Evolutionary conservation across 208 protist species (phyloP).

Genomic region (Leishmania major): DNA sequence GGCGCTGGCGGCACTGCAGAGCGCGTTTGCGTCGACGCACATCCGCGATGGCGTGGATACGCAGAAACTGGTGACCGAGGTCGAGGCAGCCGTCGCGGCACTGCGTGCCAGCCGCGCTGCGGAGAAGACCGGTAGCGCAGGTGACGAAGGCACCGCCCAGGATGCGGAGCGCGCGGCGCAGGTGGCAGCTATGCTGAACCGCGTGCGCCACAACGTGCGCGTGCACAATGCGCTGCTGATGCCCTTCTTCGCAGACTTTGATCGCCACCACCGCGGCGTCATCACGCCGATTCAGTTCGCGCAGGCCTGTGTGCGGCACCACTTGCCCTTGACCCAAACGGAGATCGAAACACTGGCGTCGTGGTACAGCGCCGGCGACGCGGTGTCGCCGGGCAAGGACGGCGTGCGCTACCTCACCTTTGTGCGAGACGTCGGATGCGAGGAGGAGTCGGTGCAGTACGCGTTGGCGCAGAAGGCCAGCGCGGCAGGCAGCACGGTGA

Average conservation of each 20-base stretch:
- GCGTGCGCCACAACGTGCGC: conserved; percentile 61
- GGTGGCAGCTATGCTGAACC: conserved; percentile 36
- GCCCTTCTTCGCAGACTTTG: conserved; percentile 90
- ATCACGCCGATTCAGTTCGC: conserved; percentile 66
- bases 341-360: conserved; percentile 45
- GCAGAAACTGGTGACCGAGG: conserved; percentile 37
- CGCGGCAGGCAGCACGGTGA: background rate
- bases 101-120: conserved; percentile 9
- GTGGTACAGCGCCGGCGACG: conserved; percentile 52
- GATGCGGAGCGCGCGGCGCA: conserved; percentile 12
- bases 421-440: conserved; percentile 62
- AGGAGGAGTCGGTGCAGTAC: conserved; percentile 34
- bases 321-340: conserved; percentile 46
- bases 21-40: conserved; percentile 39
- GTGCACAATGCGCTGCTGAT: conserved; percentile 72
- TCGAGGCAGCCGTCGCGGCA: conserved; percentile 31
- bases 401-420: conserved; percentile 72
- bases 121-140: conserved; percentile 4
- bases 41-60: conserved; percentile 44
- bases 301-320: conserved; percentile 72
- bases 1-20: conserved; percentile 50
- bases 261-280: conserved; percentile 68
- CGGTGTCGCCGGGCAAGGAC: conserved; percentile 24
- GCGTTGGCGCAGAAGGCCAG: background rate
- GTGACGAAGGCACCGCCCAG: conserved; percentile 20